Conservation (phyloP, 495 filamentous ascomycete genomes). For the Friedmanniomyces endolithicus region DNA sequence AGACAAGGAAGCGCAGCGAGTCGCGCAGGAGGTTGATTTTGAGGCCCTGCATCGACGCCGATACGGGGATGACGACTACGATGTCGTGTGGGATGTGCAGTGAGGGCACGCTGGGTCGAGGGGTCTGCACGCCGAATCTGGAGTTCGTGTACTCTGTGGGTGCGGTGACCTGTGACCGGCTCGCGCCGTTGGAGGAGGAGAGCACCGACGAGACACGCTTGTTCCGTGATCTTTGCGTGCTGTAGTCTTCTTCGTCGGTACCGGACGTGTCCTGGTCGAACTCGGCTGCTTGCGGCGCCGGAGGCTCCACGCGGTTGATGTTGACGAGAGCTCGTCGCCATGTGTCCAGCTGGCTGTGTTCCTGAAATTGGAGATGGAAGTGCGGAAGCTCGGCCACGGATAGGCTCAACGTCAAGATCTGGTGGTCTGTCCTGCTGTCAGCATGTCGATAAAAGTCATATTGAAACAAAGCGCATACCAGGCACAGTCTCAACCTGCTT, state of each 20-base stretch:
- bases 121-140: slow-evolving; percentile 34
- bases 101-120: slow-evolving; percentile 41
- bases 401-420: slow-evolving; percentile 77
- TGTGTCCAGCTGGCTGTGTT: slow-evolving; percentile 68
- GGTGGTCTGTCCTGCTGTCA: slow-evolving; percentile 47
- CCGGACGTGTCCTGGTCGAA: slow-evolving; percentile 72
- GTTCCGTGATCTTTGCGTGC: slow-evolving; percentile 37
- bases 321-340: slow-evolving; percentile 86
- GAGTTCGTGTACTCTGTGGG: slow-evolving; percentile 70
- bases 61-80: slow-evolving; percentile 93
- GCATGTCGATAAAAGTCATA: background rate
- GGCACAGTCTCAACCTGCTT: slow-evolving; percentile 67
- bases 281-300: slow-evolving; percentile 37
- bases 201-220: slow-evolving; percentile 78
- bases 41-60: slow-evolving; percentile 96
- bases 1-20: slow-evolving; percentile 82
- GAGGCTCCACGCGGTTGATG: slow-evolving; percentile 52
- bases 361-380: slow-evolving; percentile 89
- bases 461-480: slow-evolving; percentile 29
- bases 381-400: slow-evolving; percentile 91
- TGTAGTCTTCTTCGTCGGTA: slow-evolving; percentile 85
- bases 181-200: slow-evolving; percentile 76
- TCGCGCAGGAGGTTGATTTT: slow-evolving; percentile 96
- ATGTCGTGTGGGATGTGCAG: slow-evolving; percentile 90
- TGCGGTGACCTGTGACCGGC: slow-evolving; percentile 59